Base-by-base conservation (phyloP, 2,329 filamentous ascomycete genomes). In the Monosporascus sp. region DNA sequence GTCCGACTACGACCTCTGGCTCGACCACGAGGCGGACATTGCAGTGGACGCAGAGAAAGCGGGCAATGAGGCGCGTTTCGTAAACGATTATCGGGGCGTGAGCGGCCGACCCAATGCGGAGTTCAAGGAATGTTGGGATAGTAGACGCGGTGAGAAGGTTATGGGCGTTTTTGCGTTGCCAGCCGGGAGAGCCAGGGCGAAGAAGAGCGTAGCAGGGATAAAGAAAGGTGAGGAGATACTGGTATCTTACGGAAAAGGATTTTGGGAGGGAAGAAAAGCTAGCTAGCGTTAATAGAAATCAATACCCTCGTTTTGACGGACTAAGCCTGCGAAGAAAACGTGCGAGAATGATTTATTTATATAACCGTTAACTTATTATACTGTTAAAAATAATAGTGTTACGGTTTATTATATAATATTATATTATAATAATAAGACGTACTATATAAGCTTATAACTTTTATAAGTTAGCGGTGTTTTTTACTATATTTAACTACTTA, bases 181-280 rank as follows among this genome's bases (percentile, higher is more conserved):
- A 0, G 72, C 70, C 7, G 71, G 74, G 7, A 76, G 70, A 70
- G 43, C 6, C 20, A 70, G 66, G 52, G 56, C 58, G 45, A 65
- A 65, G 60, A 56, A 56, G 45, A 47, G 54, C 20, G 50, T 43
- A 40, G 51, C 52, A 52, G 70, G 76, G 1, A 77, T 86, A 28
- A 75, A 64, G 48, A 84, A 80, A 68, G 83, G 84, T 2, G 77
- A 84, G 55, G 85, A 87, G 73, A 80, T 87, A 51, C 64, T 86
- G 50, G 80, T 87, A 14, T 86, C 81, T 58, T 87, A 87, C 62
- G 85, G 84, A 6, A 87, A 84, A 65, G 85, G 85, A 1, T 87
- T 88, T 58, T 87, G 84, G 82, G 72, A 73, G 20, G 74, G 73
- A 64, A 75, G 71, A 67, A 3, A 14, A 5, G 4, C 31, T 35